Conservation (phyloP, 495 filamentous ascomycete species). For the Recurvomyces mirabilis region DNA sequence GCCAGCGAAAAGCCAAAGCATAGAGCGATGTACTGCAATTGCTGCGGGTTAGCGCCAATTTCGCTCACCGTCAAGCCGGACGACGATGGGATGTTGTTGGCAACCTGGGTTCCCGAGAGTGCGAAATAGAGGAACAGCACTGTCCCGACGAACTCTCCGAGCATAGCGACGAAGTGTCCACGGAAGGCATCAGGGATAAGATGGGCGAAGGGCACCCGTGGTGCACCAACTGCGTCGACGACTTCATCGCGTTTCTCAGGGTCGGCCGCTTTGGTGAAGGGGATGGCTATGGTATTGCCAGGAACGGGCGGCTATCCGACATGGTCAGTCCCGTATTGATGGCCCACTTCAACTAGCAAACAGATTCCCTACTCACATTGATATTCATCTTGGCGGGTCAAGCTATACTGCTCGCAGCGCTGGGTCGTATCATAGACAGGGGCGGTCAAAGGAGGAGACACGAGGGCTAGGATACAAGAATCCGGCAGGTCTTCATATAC, state of each 20-base stretch:
- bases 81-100: slow-evolving; percentile 35
- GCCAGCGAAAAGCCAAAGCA: slow-evolving; percentile 64
- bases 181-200: slow-evolving; percentile 5
- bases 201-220: slow-evolving; percentile 2
- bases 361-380: no score
- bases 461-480: no score
- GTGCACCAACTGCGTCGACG: background rate
- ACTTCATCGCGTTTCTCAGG: slow-evolving; percentile 1
- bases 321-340: no score
- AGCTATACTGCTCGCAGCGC: no score
- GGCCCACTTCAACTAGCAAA: no score
- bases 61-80: slow-evolving; percentile 1
- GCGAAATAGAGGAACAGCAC: slow-evolving; percentile 77
- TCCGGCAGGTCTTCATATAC: no score
- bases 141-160: slow-evolving; percentile 69
- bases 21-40: slow-evolving; percentile 58
- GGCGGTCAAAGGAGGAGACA: no score
- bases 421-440: no score
- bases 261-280: slow-evolving; percentile 12
- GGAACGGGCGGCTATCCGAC: no score
- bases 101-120: slow-evolving; percentile 66
- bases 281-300: slow-evolving; percentile 7
- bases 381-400: no score
- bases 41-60: slow-evolving; percentile 25
- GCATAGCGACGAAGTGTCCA: slow-evolving; percentile 43